phyloP scores from a whole-genome alignment of 2,329 filamentous ascomycete species.

The Phialophora macrospora region DNA sequence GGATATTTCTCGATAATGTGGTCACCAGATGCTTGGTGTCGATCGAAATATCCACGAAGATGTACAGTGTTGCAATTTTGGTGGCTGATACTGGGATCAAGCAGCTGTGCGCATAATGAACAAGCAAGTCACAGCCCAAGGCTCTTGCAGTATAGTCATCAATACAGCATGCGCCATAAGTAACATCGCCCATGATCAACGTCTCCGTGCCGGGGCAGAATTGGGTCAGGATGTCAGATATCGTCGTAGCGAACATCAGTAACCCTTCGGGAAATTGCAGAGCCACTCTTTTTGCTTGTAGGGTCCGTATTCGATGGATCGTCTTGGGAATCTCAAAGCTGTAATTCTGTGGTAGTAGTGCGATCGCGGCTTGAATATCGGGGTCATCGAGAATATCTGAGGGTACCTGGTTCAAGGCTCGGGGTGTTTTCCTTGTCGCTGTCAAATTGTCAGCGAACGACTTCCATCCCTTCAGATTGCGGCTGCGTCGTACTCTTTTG shows the following conservation, averaged over 20 bases:
- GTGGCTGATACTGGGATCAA: slow-evolving; percentile 96
- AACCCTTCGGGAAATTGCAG: slow-evolving; percentile 98
- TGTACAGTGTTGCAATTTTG: slow-evolving; percentile 94
- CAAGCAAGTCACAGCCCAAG: slow-evolving; percentile 88
- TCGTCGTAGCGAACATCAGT: slow-evolving; percentile 92
- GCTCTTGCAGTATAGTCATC: slow-evolving; percentile 97
- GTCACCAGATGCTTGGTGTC: slow-evolving; percentile 85
- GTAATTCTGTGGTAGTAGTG: slow-evolving; percentile 91
- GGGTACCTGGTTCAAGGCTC: slow-evolving; percentile 90
- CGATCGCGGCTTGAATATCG: slow-evolving; percentile 84
- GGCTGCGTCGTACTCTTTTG: slow-evolving; percentile 45
- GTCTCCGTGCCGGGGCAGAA: slow-evolving; percentile 93
- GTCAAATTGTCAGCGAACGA: slow-evolving; percentile 41
- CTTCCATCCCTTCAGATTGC: neutral
- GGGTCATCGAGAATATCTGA: slow-evolving; percentile 82
- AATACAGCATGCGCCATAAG: slow-evolving; percentile 97
- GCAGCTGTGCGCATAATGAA: slow-evolving; percentile 97
- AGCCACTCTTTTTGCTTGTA: slow-evolving; percentile 79
- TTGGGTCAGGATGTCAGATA: slow-evolving; percentile 92
- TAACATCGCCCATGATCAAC: slow-evolving; percentile 98
- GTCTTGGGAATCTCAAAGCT: slow-evolving; percentile 99
- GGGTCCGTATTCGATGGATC: slow-evolving; percentile 86
- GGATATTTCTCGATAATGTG: slow-evolving; percentile 86
- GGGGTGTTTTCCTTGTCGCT: slow-evolving; percentile 71
- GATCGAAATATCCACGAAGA: slow-evolving; percentile 97